Evolutionary conservation across 2,329 filamentous ascomycete species (phyloP).

Genomic region (Ascochyta fabae): DNA sequence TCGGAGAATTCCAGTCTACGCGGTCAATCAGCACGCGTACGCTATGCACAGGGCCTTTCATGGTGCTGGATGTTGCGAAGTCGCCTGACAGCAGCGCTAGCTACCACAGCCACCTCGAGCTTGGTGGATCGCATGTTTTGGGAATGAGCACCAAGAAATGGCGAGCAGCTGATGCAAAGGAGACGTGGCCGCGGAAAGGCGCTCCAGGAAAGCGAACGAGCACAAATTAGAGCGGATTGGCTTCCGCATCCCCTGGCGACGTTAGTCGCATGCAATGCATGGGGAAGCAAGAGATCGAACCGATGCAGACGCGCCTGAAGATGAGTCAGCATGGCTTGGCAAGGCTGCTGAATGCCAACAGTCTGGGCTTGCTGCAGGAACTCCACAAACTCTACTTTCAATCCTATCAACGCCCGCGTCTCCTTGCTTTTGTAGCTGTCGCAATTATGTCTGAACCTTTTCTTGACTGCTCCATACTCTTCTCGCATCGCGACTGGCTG

Average conservation of each 20-base stretch:
- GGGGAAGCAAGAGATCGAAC: conserved; percentile 9
- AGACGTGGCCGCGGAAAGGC: background rate
- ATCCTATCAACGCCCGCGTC: background rate
- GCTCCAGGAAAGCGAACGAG: conserved; percentile 15
- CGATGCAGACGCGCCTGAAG: conserved; percentile 1
- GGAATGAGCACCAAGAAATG: background rate
- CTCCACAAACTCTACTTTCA: background rate
- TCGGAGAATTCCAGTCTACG: conserved; percentile 1
- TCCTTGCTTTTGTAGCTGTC: background rate
- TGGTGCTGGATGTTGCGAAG: background rate
- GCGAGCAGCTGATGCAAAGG: background rate
- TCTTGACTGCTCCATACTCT: background rate
- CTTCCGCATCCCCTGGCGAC: conserved; percentile 17
- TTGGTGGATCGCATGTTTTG: background rate
- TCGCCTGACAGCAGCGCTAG: background rate
- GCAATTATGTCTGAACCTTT: background rate
- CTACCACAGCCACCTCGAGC: background rate
- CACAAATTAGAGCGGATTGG: conserved; percentile 10
- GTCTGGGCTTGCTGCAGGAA: background rate
- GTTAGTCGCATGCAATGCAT: conserved; percentile 6
- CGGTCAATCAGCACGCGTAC: background rate
- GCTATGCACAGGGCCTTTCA: background rate
- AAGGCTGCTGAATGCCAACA: background rate
- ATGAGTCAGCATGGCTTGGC: conserved; percentile 2
- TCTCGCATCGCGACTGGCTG: background rate